A percentile compares a stretch with the other conserved stretches of the same genome.
Evolutionary conservation across 2,329 filamentous ascomycete genomes (phyloP).

Genomic region (Didymellaceae sp.): DNA sequence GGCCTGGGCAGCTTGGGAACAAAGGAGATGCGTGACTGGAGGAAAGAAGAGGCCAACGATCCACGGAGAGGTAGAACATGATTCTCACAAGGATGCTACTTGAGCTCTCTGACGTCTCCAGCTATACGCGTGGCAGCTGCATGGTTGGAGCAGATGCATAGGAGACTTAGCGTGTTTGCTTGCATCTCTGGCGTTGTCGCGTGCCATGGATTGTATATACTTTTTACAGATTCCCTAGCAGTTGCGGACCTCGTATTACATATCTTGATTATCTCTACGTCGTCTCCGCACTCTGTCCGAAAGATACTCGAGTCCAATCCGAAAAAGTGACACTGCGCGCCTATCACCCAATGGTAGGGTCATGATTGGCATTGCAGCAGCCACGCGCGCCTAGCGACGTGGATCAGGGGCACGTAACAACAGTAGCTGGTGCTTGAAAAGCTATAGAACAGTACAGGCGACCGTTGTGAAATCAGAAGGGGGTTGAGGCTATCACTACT

Average conservation of each 20-base stretch:
- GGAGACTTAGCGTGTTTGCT: neutral
- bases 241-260: no score
- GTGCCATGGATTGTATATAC: constrained; percentile 11
- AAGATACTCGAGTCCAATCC: no score
- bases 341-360: constrained; percentile 12
- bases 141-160: neutral
- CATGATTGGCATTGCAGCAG: constrained; percentile 16
- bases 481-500: neutral
- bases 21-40: constrained; percentile 87
- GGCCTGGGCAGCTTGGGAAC: constrained; percentile 88
- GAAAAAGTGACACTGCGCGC: no score
- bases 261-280: no score
- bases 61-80: constrained; percentile 73
- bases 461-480: neutral
- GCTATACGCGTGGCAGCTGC: neutral
- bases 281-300: no score
- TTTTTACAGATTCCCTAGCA: neutral
- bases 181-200: constrained; percentile 13
- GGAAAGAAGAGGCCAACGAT: constrained; percentile 79
- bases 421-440: no score
- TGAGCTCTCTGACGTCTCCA: neutral
- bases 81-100: neutral
- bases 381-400: constrained; percentile 9
- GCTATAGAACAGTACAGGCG: no score
- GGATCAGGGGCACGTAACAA: constrained; percentile 13